Evolutionary conservation across 1,284 basidiomycete genomes (phyloP).

Genomic region (Microbotryomycetes sp.): DNA sequence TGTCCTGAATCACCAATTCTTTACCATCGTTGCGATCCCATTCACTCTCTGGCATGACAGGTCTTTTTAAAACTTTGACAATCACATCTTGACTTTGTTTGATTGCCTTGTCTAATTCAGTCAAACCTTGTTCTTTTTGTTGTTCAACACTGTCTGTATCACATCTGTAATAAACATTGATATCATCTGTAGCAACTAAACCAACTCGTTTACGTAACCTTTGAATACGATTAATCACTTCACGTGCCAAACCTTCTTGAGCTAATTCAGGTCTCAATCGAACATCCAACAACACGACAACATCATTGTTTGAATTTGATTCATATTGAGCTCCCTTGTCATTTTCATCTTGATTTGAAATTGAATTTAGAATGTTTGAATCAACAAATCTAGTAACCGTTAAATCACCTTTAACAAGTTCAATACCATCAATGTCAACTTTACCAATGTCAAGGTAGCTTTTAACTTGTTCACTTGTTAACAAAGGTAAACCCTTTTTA

Average conservation of each 20-base stretch:
- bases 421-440: constrained; percentile 81
- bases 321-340: constrained; percentile 54
- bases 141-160: constrained; percentile 44
- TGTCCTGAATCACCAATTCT: constrained; percentile 66
- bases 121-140: constrained; percentile 54
- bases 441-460: constrained; percentile 67
- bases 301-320: constrained; percentile 87
- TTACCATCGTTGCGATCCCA: constrained; percentile 49
- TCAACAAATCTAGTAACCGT: constrained; percentile 88
- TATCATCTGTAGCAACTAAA: constrained; percentile 87
- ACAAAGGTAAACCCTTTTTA: constrained; percentile 73
- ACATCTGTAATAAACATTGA: constrained; percentile 82
- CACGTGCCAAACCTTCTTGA: constrained; percentile 80
- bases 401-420: constrained; percentile 81
- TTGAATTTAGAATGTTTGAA: constrained; percentile 49
- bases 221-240: constrained; percentile 90
- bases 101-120: constrained; percentile 69
- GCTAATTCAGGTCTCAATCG: constrained; percentile 79
- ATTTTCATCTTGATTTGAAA: not conserved
- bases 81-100: constrained; percentile 65
- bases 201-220: constrained; percentile 93
- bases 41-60: constrained; percentile 50
- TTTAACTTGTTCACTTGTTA: constrained; percentile 79
- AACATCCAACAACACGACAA: constrained; percentile 86
- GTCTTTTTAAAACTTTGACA: constrained; percentile 64